Evolutionary conservation across 768 basidiomycete genomes (phyloP), one percentile per base, ranked within the genome.

Genomic region (Tulasnella calospora): DNA sequence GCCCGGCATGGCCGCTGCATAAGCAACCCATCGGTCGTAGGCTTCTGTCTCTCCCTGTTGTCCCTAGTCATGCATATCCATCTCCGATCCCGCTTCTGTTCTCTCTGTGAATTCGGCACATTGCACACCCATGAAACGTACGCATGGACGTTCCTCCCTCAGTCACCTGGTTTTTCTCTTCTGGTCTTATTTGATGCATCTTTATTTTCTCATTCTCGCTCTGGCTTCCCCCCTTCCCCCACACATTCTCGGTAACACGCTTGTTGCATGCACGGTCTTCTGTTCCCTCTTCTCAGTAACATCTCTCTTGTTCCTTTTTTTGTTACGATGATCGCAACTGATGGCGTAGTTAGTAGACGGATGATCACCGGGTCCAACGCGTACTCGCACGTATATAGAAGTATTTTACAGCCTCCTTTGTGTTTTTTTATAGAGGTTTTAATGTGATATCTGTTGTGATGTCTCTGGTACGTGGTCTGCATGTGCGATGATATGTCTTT

Each of bases 1-100:
- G 67, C 57, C 55, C 27, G 78, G 78, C 30, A 55, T 69, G 19
- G 78, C 74, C n/a, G 73, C 73, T 71, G 70, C 70, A 51, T 51
- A 51, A 51, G 51, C 51, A 15, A 51, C 23, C 51, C 7, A 19
- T 2, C 46, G 2, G 4, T 2, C 46, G 2, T 3, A 19, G 13
- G 46, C 5, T 40, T 71, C 41, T 2, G 23, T n/a, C n/a, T 8
- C 51, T n/a, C 51, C 51, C 21, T n/a, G 15, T 51, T 51, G 8
- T 10, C 51, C 51, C n/a, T 51, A 6, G 51, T 23, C 51, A 4
- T 6, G 0, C 23, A n/a, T 51, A 6, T 51, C n/a, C 51, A 51
- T 12, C 51, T 51, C 51, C 51, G 23, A n/a, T 51, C 51, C 21
- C 2, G n/a, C n/a, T n/a, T 12, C 23, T n/a, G 3, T 46, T 3